Evolutionary conservation across 306 rosid species (phyloP).

Genomic region (Pueraria montana): DNA sequence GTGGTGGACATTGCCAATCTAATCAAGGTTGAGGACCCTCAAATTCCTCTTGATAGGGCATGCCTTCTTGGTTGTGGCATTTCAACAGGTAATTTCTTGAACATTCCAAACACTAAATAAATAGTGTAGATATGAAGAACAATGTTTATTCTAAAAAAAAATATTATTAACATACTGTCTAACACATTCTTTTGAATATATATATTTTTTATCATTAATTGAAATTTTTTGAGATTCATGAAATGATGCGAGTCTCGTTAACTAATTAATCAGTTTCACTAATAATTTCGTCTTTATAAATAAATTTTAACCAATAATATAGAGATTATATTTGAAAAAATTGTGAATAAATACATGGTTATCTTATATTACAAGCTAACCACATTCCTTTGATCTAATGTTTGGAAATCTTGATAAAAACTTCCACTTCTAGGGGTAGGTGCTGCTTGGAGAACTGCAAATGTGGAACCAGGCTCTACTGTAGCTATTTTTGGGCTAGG

Average conservation of each 20-base stretch:
- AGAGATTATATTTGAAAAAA: not conserved
- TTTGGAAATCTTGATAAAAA: not conserved
- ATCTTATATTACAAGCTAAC: constrained; percentile 3
- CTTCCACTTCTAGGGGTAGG: not conserved
- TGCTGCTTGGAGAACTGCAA: constrained; percentile 72
- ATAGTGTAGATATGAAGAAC: not conserved
- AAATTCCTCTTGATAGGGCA: too few species aligned
- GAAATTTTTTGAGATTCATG: not conserved
- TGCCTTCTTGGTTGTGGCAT: too few species aligned
- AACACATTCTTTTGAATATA: too few species aligned
- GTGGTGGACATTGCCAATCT: too few species aligned
- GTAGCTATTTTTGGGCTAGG: too few species aligned
- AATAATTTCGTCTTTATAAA: too few species aligned
- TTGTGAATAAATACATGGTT: constrained; percentile 14
- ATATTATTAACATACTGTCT: not conserved
- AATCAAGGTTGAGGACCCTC: too few species aligned
- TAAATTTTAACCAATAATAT: not conserved
- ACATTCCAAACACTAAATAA: not conserved
- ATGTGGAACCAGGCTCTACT: too few species aligned
- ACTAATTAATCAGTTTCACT: not conserved
- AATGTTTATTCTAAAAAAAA: not conserved
- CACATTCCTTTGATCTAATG: constrained; percentile 15
- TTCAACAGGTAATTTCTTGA: constrained; percentile 66
- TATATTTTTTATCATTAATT: not conserved
- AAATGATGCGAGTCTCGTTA: not conserved